These are phyloP conservation scores for Parachlorella kessleri DNA, from an alignment of 139 green algal genomes.

Conservation along the genomic window DNA sequence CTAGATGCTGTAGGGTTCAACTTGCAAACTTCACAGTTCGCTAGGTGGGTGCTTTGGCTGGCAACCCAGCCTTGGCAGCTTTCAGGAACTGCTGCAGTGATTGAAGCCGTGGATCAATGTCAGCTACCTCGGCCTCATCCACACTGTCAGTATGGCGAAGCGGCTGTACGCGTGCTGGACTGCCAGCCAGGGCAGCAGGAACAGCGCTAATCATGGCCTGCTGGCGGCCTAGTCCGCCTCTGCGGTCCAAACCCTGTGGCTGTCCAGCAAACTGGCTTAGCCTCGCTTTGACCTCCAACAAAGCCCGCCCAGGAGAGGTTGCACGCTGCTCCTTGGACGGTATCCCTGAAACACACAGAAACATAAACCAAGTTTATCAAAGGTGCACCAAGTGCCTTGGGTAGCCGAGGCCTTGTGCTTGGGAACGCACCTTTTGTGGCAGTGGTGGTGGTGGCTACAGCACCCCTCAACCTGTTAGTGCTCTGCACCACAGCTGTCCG, in stretches of 20 bases:
- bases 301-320: slow-evolving; percentile 65
- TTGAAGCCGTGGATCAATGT: slow-evolving; percentile 83
- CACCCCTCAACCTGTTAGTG: slow-evolving; percentile 36
- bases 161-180: background rate
- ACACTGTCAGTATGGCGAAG: background rate
- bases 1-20: background rate
- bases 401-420: no score
- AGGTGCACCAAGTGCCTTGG: no score
- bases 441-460: slow-evolving; percentile 8
- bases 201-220: background rate
- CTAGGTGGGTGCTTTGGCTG: background rate
- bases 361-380: no score
- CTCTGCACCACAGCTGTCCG: slow-evolving; percentile 7
- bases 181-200: background rate
- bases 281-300: slow-evolving; percentile 76
- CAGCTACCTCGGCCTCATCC: slow-evolving; percentile 83
- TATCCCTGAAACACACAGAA: no score
- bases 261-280: slow-evolving; percentile 42
- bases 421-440: background rate
- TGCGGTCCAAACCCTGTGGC: background rate
- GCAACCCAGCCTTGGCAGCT: slow-evolving; percentile 55
- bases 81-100: slow-evolving; percentile 81
- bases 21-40: background rate
- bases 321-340: slow-evolving; percentile 19
- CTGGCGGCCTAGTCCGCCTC: background rate